Percentiles rank a stretch among this genome's conserved stretches.
phyloP scores from a whole-genome alignment of 495 filamentous ascomycete genomes.

The Penicillium macrosclerotiorum region DNA sequence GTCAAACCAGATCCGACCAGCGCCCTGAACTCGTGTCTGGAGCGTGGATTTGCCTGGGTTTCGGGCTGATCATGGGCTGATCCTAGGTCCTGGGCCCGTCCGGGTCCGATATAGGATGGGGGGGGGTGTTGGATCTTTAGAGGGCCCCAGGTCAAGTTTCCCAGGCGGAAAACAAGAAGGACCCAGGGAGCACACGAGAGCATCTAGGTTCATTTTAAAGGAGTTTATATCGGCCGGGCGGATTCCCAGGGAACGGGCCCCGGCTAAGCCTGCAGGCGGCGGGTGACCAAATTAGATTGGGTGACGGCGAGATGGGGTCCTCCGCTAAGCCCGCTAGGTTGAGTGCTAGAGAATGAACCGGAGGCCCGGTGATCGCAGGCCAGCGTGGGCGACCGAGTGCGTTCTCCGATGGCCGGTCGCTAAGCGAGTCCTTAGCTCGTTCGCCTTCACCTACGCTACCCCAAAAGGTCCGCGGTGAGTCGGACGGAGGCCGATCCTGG shows the following conservation, averaged over 20 bases:
- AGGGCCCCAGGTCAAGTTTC: conserved; percentile 1
- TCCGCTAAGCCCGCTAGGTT: conserved; percentile 19
- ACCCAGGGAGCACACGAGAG: neutral
- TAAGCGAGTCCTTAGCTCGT: conserved; percentile 5
- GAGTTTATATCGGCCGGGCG: conserved; percentile 7
- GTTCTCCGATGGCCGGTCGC: conserved; percentile 2
- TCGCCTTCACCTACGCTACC: conserved; percentile 8
- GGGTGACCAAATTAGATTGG: conserved; percentile 22
- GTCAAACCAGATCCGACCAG: too few species aligned
- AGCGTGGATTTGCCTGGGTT: too few species aligned
- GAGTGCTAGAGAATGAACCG: conserved; percentile 41
- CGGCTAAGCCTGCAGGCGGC: neutral
- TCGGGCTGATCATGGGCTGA: too few species aligned
- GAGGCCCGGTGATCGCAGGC: conserved; percentile 9
- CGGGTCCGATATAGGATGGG: conserved; percentile 16
- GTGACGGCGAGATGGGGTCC: conserved; percentile 32
- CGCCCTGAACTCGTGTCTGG: too few species aligned
- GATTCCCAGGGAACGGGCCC: conserved; percentile 4
- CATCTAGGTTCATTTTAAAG: conserved; percentile 11
- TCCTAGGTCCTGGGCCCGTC: neutral
- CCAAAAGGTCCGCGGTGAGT: conserved; percentile 4
- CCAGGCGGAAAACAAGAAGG: neutral
- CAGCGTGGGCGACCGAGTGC: neutral
- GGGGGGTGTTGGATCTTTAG: conserved; percentile 7
- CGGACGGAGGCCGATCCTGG: neutral